These are phyloP conservation scores for Dichomitus squalens DNA, from an alignment of 1,284 basidiomycete species.

Conservation along the genomic window DNA sequence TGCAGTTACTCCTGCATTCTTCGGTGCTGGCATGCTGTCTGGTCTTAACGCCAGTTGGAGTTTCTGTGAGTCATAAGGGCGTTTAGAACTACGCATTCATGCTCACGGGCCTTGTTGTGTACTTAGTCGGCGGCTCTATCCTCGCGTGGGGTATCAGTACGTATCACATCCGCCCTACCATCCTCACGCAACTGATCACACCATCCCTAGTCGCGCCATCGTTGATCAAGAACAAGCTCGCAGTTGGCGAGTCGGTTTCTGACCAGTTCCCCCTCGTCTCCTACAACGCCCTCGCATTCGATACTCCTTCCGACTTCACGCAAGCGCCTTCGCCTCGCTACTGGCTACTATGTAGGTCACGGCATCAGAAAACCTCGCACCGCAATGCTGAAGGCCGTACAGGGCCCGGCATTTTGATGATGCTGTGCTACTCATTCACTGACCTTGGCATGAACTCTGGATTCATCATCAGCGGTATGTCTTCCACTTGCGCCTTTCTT, in stretches of 20 bases:
- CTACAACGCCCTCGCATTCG: conserved; percentile 49
- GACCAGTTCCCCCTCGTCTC: conserved; percentile 46
- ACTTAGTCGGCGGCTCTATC: conserved; percentile 56
- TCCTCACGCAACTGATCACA: no score
- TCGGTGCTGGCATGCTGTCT: conserved; percentile 67
- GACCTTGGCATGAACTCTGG: conserved; percentile 27
- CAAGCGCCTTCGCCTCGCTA: conserved; percentile 62
- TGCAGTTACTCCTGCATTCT: conserved; percentile 72
- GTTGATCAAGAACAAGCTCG: conserved; percentile 54
- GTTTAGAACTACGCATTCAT: no score
- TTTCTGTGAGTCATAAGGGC: no score
- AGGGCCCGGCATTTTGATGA: conserved; percentile 63
- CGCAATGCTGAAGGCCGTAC: no score
- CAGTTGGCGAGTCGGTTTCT: conserved; percentile 43
- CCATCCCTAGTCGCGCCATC: conserved; percentile 63
- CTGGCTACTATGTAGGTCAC: conserved; percentile 72
- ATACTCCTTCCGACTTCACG: conserved; percentile 43
- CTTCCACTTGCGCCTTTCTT: no score
- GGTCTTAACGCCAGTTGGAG: conserved; percentile 69
- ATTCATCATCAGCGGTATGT: conserved; percentile 16
- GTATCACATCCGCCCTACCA: no score
- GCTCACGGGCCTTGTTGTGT: no score
- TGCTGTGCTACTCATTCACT: conserved; percentile 47
- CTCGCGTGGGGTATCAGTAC: conserved; percentile 70
- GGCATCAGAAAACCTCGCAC: no score